Conservation (phyloP, 2,329 filamentous ascomycete species). For the Aspergillus novofumigatus region DNA sequence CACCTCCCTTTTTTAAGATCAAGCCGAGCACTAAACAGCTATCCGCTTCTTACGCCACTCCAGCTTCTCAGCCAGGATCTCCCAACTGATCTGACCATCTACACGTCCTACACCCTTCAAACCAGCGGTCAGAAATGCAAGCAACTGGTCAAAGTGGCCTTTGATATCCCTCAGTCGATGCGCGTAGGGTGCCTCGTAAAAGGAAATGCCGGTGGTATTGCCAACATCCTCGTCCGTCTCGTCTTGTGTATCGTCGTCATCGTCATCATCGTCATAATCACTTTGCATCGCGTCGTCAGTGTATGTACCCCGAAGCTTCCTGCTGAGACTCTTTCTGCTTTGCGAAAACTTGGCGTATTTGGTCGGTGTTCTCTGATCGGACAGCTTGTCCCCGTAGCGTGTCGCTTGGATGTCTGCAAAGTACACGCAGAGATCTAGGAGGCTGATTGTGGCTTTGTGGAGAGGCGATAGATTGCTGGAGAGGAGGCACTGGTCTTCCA, state of each 20-base stretch:
- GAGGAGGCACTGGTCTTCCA: constrained; percentile 67
- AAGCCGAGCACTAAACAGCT: neutral
- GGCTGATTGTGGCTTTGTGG: constrained; percentile 65
- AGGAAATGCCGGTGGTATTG: constrained; percentile 39
- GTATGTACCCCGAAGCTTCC: constrained; percentile 4
- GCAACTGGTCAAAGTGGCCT: constrained; percentile 59
- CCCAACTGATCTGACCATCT: constrained; percentile 69
- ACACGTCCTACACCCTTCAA: constrained; percentile 71
- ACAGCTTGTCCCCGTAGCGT: constrained; percentile 36
- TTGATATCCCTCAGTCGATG: constrained; percentile 56
- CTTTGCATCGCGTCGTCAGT: constrained; percentile 14
- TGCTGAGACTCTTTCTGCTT: neutral
- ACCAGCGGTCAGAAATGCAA: constrained; percentile 68
- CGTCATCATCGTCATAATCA: constrained; percentile 20
- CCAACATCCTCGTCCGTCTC: constrained; percentile 24
- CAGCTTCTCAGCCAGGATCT: constrained; percentile 75
- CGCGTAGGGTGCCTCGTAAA: constrained; percentile 43
- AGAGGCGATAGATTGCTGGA: constrained; percentile 66
- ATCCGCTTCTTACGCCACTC: constrained; percentile 44
- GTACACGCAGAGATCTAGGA: constrained; percentile 70
- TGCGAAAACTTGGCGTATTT: neutral
- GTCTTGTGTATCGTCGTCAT: constrained; percentile 32
- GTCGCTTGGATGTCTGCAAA: constrained; percentile 59
- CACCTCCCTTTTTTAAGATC: neutral
- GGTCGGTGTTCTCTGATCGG: constrained; percentile 24